Evolutionary conservation across 2,329 filamentous ascomycete genomes (phyloP).

Genomic region (Alternaria postmessia): DNA sequence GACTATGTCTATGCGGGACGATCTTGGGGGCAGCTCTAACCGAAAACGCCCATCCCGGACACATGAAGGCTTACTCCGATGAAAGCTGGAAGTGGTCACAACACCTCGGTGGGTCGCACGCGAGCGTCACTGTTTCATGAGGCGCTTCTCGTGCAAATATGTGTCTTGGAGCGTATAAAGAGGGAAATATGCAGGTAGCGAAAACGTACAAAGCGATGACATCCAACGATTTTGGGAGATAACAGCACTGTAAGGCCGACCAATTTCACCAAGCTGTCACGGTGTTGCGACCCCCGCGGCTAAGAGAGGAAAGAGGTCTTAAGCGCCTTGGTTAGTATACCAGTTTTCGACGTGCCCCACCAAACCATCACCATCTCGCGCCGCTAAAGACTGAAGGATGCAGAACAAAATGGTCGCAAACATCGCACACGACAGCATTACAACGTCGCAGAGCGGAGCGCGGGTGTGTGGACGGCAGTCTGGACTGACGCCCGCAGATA

Average conservation of each 20-base stretch:
- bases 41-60: constrained; percentile 19
- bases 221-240: constrained; percentile 12
- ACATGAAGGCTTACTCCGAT: constrained; percentile 28
- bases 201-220: constrained; percentile 4
- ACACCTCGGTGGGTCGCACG: constrained; percentile 14
- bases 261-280: constrained; percentile 1
- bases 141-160: constrained; percentile 20
- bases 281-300: constrained; percentile 6
- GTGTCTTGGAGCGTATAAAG: constrained; percentile 15
- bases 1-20: neutral
- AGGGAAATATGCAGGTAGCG: neutral
- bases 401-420: constrained; percentile 6
- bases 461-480: constrained; percentile 20
- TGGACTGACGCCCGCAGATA: constrained; percentile 8
- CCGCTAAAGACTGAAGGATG: constrained; percentile 6
- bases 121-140: constrained; percentile 27
- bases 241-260: neutral
- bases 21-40: constrained; percentile 13
- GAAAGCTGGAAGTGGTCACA: constrained; percentile 21
- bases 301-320: constrained; percentile 8
- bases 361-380: constrained; percentile 10
- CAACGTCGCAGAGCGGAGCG: constrained; percentile 4
- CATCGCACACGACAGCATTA: constrained; percentile 10
- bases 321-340: constrained; percentile 10
- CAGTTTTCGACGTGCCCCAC: constrained; percentile 14